These are phyloP conservation scores for Ogataea henricii DNA, from an alignment of 805 yeast genomes.

Conservation along the genomic window DNA sequence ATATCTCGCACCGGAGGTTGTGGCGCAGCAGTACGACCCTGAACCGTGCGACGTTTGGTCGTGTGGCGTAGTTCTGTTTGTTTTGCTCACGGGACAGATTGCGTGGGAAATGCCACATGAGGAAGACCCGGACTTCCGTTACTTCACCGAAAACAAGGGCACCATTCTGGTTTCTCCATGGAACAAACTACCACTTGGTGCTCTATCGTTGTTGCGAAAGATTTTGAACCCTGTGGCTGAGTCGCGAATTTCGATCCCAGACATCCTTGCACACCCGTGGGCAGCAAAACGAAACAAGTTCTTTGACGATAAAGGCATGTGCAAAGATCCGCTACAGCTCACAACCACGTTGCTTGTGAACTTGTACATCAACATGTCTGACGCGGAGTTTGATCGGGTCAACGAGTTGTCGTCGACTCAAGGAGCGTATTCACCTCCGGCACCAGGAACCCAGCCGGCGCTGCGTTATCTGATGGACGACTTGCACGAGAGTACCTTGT, in stretches of 20 bases:
- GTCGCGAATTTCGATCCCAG: slow-evolving; percentile 43
- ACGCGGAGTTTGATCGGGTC: slow-evolving; percentile 43
- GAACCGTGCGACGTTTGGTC: slow-evolving; percentile 68
- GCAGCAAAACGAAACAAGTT: slow-evolving; percentile 45
- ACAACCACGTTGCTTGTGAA: slow-evolving; percentile 53
- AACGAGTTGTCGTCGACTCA: slow-evolving; percentile 29
- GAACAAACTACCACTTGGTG: slow-evolving; percentile 51
- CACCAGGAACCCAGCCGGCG: slow-evolving; percentile 49
- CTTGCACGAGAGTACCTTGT: slow-evolving; percentile 27
- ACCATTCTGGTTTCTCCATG: slow-evolving; percentile 52
- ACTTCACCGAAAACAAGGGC: slow-evolving; percentile 44
- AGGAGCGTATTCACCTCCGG: slow-evolving; percentile 4
- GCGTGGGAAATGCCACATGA: slow-evolving; percentile 71
- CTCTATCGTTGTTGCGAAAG: slow-evolving; percentile 53
- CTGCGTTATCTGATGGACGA: slow-evolving; percentile 42
- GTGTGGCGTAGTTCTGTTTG: slow-evolving; percentile 64
- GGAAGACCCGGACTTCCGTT: slow-evolving; percentile 46
- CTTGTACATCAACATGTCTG: slow-evolving; percentile 54
- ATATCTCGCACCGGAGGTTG: slow-evolving; percentile 76
- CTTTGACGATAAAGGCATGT: slow-evolving; percentile 47
- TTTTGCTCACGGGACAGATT: slow-evolving; percentile 61
- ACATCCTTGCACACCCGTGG: slow-evolving; percentile 59
- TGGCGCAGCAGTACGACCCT: slow-evolving; percentile 52
- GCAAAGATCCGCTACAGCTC: slow-evolving; percentile 53
- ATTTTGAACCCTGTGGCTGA: slow-evolving; percentile 52